Evolutionary conservation across 805 yeast genomes (phyloP).

Genomic region (Ogataea nitratoaversa): DNA sequence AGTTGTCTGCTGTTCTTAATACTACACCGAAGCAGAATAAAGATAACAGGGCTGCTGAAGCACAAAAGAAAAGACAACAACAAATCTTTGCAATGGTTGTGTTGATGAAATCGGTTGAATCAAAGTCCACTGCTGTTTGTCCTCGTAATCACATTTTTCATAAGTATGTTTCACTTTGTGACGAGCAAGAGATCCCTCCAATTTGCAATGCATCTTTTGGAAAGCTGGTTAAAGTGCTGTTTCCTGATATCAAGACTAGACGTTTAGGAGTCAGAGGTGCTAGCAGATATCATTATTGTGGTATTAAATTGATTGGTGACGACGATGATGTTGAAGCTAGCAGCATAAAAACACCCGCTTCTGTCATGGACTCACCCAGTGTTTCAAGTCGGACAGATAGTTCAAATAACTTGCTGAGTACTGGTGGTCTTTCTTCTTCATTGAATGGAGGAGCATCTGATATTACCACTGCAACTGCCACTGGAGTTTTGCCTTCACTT

Average conservation of each 20-base stretch:
- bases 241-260: constrained; percentile 67
- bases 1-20: constrained; percentile 12
- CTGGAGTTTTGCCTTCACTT: not conserved
- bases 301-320: constrained; percentile 47
- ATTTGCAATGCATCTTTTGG: constrained; percentile 78
- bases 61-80: constrained; percentile 48
- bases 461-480: constrained; percentile 1
- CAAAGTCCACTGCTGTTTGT: constrained; percentile 46
- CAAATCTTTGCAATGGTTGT: constrained; percentile 83
- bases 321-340: constrained; percentile 23
- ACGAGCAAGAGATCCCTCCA: constrained; percentile 49
- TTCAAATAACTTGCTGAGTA: not conserved
- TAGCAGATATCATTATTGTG: constrained; percentile 83
- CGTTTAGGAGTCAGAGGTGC: constrained; percentile 80
- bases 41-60: constrained; percentile 18
- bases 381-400: constrained; percentile 1
- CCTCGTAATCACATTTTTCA: constrained; percentile 69
- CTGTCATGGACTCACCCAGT: constrained; percentile 14
- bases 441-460: not conserved
- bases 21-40: constrained; percentile 12
- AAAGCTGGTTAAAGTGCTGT: constrained; percentile 59
- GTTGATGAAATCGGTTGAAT: constrained; percentile 62
- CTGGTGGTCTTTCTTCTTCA: not conserved
- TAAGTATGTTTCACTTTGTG: constrained; percentile 56
- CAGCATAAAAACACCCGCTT: constrained; percentile 11